These are phyloP conservation scores for Pichia insulana DNA, from an alignment of 805 yeast species.

Conservation along the genomic window DNA sequence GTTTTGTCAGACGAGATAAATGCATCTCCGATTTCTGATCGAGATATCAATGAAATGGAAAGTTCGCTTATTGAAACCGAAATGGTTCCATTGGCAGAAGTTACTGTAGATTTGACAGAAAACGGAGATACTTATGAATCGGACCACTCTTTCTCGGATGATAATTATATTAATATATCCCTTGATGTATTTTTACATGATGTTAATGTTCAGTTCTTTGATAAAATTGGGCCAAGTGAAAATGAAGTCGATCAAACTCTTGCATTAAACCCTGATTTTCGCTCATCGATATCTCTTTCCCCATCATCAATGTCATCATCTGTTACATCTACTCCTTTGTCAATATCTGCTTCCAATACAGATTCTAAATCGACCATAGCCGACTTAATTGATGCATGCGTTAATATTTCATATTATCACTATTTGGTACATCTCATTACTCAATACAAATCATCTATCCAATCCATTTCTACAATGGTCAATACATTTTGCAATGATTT, in stretches of 20 bases:
- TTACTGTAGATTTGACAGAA: conserved; percentile 17
- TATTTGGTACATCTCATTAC: conserved; percentile 24
- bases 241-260: conserved; percentile 14
- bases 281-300: background rate
- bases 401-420: conserved; percentile 24
- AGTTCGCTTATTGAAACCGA: conserved; percentile 19
- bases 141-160: conserved; percentile 19
- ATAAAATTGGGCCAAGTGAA: conserved; percentile 25
- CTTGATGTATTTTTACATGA: conserved; percentile 22
- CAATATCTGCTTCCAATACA: conserved; percentile 4
- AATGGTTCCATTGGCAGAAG: conserved; percentile 26
- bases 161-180: conserved; percentile 22
- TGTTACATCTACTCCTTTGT: conserved; percentile 7
- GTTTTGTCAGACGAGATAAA: background rate
- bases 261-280: conserved; percentile 3
- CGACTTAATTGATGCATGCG: conserved; percentile 24
- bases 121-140: conserved; percentile 17
- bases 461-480: conserved; percentile 20
- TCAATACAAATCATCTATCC: conserved; percentile 22
- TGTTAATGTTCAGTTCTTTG: conserved; percentile 26
- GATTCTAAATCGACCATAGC: conserved; percentile 13
- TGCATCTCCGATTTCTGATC: background rate
- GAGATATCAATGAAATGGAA: conserved; percentile 9
- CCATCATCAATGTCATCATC: conserved; percentile 2
- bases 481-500: conserved; percentile 23